Percentiles rank a stretch among this genome's conserved stretches.
These are phyloP conservation scores for Aureobasidium leucospermi DNA, from an alignment of 2,329 filamentous ascomycete genomes.

Conservation along the genomic window DNA sequence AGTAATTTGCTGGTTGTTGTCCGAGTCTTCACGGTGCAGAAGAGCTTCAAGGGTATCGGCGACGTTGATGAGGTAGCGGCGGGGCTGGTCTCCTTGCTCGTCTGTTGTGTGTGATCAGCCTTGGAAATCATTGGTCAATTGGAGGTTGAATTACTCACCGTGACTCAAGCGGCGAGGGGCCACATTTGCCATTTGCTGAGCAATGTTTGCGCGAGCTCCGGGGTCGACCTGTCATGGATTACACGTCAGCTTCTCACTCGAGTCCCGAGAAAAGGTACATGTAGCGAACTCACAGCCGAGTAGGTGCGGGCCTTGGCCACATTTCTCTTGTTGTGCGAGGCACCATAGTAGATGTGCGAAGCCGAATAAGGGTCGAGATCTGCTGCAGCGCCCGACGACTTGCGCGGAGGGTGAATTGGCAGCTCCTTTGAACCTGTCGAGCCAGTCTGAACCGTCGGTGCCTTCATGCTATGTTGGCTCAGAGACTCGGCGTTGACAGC, in stretches of 20 bases:
- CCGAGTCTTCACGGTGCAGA: constrained; percentile 80
- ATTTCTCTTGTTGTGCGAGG: constrained; percentile 41
- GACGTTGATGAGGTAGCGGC: constrained; percentile 81
- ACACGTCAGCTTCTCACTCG: constrained; percentile 9
- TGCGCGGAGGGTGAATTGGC: background rate
- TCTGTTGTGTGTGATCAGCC: constrained; percentile 55
- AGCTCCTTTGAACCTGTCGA: background rate
- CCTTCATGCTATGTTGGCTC: background rate
- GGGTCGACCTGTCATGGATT: constrained; percentile 16
- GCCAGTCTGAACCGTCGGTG: background rate
- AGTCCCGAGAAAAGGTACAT: background rate
- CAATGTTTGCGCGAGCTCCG: constrained; percentile 14
- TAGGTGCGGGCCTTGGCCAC: constrained; percentile 45
- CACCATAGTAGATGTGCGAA: constrained; percentile 54
- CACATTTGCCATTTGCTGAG: constrained; percentile 15
- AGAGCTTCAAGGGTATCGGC: constrained; percentile 74
- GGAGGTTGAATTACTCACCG: constrained; percentile 22
- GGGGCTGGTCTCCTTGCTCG: constrained; percentile 60
- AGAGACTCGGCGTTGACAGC: constrained; percentile 8
- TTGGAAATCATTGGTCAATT: background rate
- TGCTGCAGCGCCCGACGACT: constrained; percentile 17
- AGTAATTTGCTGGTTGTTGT: constrained; percentile 93
- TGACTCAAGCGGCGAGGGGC: constrained; percentile 26
- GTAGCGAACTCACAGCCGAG: constrained; percentile 42
- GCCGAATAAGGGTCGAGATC: constrained; percentile 50